A percentile compares a stretch with the other conserved stretches of the same genome.
Conservation (phyloP, 2,329 filamentous ascomycete genomes). For the Claviceps capensis region DNA sequence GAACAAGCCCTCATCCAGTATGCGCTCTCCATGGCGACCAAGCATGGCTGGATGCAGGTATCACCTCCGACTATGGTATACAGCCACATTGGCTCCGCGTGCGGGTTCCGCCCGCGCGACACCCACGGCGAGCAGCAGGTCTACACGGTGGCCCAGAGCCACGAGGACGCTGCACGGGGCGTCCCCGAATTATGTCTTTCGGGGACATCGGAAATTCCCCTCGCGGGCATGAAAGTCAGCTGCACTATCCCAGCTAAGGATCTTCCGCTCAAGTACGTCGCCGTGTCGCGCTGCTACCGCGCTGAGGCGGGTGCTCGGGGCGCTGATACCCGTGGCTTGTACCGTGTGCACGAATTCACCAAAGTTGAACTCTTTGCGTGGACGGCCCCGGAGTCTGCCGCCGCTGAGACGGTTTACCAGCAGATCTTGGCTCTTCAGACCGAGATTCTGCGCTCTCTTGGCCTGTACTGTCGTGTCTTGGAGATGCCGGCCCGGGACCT, state of each 20-base stretch:
- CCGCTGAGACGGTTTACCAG: slow-evolving; percentile 51
- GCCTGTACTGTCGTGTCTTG: slow-evolving; percentile 73
- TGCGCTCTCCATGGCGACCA: slow-evolving; percentile 58
- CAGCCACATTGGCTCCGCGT: slow-evolving; percentile 76
- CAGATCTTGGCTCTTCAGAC: slow-evolving; percentile 82
- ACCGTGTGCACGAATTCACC: slow-evolving; percentile 95
- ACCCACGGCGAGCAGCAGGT: slow-evolving; percentile 84
- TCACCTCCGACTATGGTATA: slow-evolving; percentile 86
- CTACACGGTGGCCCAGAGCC: slow-evolving; percentile 59
- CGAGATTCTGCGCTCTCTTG: slow-evolving; percentile 64
- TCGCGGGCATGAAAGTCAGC: slow-evolving; percentile 80
- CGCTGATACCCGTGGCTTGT: slow-evolving; percentile 83
- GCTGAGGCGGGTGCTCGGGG: slow-evolving; percentile 88
- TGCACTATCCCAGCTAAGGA: slow-evolving; percentile 48
- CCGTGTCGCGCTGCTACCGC: slow-evolving; percentile 83
- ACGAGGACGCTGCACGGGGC: slow-evolving; percentile 38
- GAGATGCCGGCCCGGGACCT: slow-evolving; percentile 87
- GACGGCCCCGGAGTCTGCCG: slow-evolving; percentile 45
- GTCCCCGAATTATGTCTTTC: slow-evolving; percentile 64
- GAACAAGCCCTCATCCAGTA: slow-evolving; percentile 90
- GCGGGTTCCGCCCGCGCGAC: slow-evolving; percentile 89
- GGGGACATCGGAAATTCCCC: slow-evolving; percentile 86
- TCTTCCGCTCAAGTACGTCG: slow-evolving; percentile 68
- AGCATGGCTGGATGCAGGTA: slow-evolving; percentile 65
- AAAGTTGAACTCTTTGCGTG: slow-evolving; percentile 98